Evolutionary conservation across 2,329 filamentous ascomycete species (phyloP).

Genomic region (Colletotrichum truncatum): DNA sequence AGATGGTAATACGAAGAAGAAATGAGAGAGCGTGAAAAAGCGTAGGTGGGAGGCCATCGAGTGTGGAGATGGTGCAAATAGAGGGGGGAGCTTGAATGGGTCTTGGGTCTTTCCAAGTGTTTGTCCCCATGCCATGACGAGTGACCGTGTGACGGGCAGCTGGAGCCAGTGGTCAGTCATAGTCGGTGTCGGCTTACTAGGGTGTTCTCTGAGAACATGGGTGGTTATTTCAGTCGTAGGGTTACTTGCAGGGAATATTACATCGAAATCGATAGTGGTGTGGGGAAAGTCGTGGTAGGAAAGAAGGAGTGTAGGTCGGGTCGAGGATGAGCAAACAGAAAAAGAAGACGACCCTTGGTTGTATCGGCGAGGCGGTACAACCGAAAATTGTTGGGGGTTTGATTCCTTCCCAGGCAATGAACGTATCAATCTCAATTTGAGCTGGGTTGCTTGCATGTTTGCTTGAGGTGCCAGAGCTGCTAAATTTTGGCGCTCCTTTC

Average conservation of each 20-base stretch:
- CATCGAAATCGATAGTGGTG: slow-evolving; percentile 30
- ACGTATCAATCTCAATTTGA: no score
- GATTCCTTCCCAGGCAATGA: no score
- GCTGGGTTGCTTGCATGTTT: not conserved
- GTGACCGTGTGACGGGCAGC: slow-evolving; percentile 29
- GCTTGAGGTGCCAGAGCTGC: not conserved
- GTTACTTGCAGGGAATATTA: slow-evolving; percentile 26
- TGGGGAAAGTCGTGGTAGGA: slow-evolving; percentile 17
- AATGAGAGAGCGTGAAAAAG: slow-evolving; percentile 21
- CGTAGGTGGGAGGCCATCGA: slow-evolving; percentile 21
- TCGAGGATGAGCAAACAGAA: not conserved
- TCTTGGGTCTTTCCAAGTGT: slow-evolving; percentile 4
- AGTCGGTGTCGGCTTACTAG: slow-evolving; percentile 19
- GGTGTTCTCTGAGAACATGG: slow-evolving; percentile 8
- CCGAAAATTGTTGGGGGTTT: not conserved
- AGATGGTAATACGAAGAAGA: slow-evolving; percentile 28
- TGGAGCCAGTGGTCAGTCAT: slow-evolving; percentile 19
- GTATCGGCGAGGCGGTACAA: not conserved
- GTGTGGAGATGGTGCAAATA: slow-evolving; percentile 20
- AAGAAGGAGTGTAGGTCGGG: not conserved
- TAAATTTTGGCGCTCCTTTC: not conserved
- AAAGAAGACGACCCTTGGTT: not conserved
- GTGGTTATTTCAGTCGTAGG: slow-evolving; percentile 22
- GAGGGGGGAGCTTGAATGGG: slow-evolving; percentile 14
- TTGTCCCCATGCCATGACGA: slow-evolving; percentile 11